Evolutionary conservation across 2,329 filamentous ascomycete species (phyloP), one percentile per base, ranked within the genome.

Genomic region (Botrytis hyacinthi): DNA sequence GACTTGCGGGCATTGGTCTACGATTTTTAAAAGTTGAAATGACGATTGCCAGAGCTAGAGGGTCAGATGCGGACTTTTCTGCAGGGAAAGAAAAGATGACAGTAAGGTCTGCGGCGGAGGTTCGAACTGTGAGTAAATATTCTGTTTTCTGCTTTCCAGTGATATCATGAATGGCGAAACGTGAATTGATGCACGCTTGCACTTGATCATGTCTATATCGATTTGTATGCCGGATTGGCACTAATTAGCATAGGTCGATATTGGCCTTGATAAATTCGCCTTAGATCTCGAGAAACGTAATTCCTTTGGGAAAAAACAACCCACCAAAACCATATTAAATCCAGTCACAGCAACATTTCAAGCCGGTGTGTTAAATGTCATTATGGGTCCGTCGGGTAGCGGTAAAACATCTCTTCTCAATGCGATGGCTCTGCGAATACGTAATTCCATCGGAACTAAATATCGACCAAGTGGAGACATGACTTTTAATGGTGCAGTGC

Each of bases 361-460:
- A 65, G 87, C 92, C 0, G 91, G 92, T 0, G 84, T 87, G 22
- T 80, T 95, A 22, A 94, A 94, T 75, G 87, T 94, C 37, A 92
- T 95, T 76, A 94, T 94, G 92, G 92, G 92, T 0, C 92, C 92
- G 0, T 93, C 91, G 0, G 92, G 92, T 0, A 91, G 89, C 63
- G 92, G 92, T 1, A 95, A 95, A 81, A 94, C 92, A 0, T 92
- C 91, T 0, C 83, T 94, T 0, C 84, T 94, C 18, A 94, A 93
- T 78, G 86, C 90, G 1, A 92, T 95, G 87, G 91, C 92, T 1
- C 83, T 89, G 4, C 85, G 92, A 26, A 82, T 94, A 7, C 87
- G 89, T 40, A 89, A 88, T 73, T 89, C 88, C 1, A 76, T 89
- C 4, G 85, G 86, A 2, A 93, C 90, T 0, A 86, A 85, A 72